Base-by-base conservation (phyloP, 2,329 filamentous ascomycete genomes). In the Hymenoscyphus repandus region DNA sequence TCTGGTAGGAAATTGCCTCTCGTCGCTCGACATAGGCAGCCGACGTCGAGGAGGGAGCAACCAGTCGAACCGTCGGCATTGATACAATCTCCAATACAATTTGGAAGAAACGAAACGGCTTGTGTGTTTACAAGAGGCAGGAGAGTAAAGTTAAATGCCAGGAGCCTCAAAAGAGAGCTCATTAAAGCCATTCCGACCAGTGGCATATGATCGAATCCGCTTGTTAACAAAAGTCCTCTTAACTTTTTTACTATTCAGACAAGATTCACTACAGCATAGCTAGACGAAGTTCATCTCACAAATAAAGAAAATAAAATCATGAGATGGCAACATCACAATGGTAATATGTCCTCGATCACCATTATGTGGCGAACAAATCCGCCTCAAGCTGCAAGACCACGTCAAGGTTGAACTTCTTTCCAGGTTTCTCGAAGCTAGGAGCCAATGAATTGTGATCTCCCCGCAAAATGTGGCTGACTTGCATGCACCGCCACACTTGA, bases 1-100 rank as follows among this genome's bases (percentile, higher is more conserved):
- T 67, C 63, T 13, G 67, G 63, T 5, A 74, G 65, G 47, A 73
- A 68, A 32, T 60, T 62, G 1, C 58, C 63, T 20, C 51, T 52
- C 5, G 67, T 66, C 17, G 62, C 61, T 49, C 61, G 60, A 63
- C 71, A 74, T 47, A 73, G 59, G 58, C 70, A 73, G 43, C 61
- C 61, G 11, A 64, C 55, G 50, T 68, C 62, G 45, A 55, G 57
- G 7, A 62, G 51, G 11, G 58, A 45, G 55, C 70, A 72, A 9
- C 65, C 66, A 13, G 64, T 61, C 45, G 65, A 62, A 18, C 45
- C 30, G 6, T 57, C 57, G n/a, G 55, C 37, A 2, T 62, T 51
- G 50, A 72, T 59, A 56, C 71, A 72, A 47, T 62, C 62, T 51
- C 59, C 52, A 33, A 71, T 63, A 61, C 71, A 73, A 22, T 53